These are phyloP conservation scores for Xylaria sp. DNA, from an alignment of 2,329 filamentous ascomycete species.

Conservation along the genomic window DNA sequence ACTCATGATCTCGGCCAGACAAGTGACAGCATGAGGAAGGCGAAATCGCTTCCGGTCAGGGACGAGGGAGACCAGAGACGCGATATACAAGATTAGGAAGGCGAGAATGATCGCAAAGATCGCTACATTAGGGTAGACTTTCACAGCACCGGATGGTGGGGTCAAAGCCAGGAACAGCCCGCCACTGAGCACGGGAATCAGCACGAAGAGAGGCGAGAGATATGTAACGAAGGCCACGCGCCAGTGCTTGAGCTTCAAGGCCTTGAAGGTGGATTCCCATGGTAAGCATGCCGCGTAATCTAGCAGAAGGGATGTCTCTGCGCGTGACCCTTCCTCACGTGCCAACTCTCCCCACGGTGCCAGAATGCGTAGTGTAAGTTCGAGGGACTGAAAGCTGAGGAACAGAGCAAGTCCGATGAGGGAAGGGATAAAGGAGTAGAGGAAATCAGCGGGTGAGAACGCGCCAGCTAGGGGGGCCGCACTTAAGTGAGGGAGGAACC, in stretches of 20 bases:
- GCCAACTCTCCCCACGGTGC: conserved; percentile 75
- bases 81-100: conserved; percentile 75
- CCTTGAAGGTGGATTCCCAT: conserved; percentile 66
- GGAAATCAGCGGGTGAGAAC: conserved; percentile 88
- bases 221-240: conserved; percentile 71
- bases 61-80: conserved; percentile 70
- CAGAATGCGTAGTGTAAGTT: conserved; percentile 72
- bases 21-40: conserved; percentile 78
- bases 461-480: conserved; percentile 69
- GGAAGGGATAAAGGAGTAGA: conserved; percentile 81
- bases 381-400: conserved; percentile 73
- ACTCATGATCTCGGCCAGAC: conserved; percentile 79
- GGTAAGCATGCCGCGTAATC: conserved; percentile 77
- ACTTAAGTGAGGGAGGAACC: conserved; percentile 76
- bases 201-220: conserved; percentile 66
- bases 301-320: conserved; percentile 71
- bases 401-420: conserved; percentile 74
- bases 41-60: conserved; percentile 69
- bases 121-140: conserved; percentile 77
- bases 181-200: conserved; percentile 74
- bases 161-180: conserved; percentile 80
- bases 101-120: conserved; percentile 78
- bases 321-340: conserved; percentile 66
- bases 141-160: conserved; percentile 60
- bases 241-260: conserved; percentile 70